phyloP scores from a whole-genome alignment of 2,329 filamentous ascomycete species.

The Sporothrix humicola region DNA sequence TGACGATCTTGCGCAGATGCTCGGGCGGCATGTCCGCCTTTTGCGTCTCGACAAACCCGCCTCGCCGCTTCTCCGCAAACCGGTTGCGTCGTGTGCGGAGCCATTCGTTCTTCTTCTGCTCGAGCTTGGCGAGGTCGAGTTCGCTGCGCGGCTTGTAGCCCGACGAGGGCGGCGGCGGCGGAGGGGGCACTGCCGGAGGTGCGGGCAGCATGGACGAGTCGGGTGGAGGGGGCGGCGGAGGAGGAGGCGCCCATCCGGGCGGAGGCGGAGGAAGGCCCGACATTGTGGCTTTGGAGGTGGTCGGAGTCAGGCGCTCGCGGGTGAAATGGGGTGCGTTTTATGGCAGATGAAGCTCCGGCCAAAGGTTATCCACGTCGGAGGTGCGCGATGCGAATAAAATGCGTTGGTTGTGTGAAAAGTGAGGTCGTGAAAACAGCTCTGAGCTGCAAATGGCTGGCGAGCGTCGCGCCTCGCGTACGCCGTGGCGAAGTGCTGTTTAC shows the following conservation, averaged over 20 bases:
- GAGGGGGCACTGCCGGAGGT: conserved; percentile 59
- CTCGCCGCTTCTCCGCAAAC: conserved; percentile 96
- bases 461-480: conserved; percentile 24
- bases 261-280: conserved; percentile 53
- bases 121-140: conserved; percentile 89
- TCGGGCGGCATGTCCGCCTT: conserved; percentile 99
- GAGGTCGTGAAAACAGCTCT: not conserved
- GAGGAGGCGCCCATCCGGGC: conserved; percentile 60
- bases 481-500: not conserved
- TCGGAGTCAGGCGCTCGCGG: not conserved
- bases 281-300: conserved; percentile 32
- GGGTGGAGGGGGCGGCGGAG: conserved; percentile 54
- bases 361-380: not conserved
- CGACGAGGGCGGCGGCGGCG: conserved; percentile 73
- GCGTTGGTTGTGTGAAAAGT: not conserved
- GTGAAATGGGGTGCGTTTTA: not conserved
- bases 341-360: no score
- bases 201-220: conserved; percentile 58
- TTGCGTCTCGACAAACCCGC: conserved; percentile 94
- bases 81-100: conserved; percentile 86
- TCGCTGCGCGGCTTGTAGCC: conserved; percentile 82
- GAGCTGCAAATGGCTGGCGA: conserved; percentile 26
- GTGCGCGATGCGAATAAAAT: conserved; percentile 1
- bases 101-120: conserved; percentile 99
- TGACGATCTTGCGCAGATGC: conserved; percentile 97